Evolutionary conservation across 2,329 filamentous ascomycete species (phyloP).

Genomic region (Sarocladiaceae sp.): DNA sequence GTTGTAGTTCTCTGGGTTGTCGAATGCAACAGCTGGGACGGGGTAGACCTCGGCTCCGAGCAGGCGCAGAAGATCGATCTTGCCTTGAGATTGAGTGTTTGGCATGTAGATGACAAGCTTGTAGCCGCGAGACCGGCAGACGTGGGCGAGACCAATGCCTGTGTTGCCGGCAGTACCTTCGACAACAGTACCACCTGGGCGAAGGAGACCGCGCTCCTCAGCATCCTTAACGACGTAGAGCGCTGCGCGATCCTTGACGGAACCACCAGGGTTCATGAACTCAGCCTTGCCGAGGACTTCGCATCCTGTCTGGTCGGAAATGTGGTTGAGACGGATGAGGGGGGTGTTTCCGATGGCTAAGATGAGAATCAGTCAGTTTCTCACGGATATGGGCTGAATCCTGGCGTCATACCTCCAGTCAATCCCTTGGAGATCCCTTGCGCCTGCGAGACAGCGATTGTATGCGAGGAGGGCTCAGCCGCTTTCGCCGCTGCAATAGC

Average conservation of each 20-base stretch:
- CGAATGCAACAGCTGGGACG: slow-evolving; percentile 91
- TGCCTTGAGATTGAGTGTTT: slow-evolving; percentile 96
- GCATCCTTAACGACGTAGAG: slow-evolving; percentile 92
- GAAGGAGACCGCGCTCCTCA: slow-evolving; percentile 79
- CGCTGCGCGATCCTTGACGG: slow-evolving; percentile 93
- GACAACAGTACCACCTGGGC: slow-evolving; percentile 86
- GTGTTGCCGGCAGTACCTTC: slow-evolving; percentile 98
- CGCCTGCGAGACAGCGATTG: slow-evolving; percentile 70
- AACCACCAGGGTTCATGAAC: slow-evolving; percentile 97
- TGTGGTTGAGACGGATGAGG: slow-evolving; percentile 80
- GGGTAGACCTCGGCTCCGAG: slow-evolving; percentile 94
- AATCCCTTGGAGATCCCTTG: slow-evolving; percentile 77
- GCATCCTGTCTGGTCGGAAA: slow-evolving; percentile 90
- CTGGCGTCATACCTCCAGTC: slow-evolving; percentile 64
- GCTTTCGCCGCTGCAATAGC: slow-evolving; percentile 48
- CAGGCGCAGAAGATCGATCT: slow-evolving; percentile 87
- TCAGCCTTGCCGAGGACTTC: slow-evolving; percentile 95
- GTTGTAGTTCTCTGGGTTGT: slow-evolving; percentile 96
- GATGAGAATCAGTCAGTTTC: neutral
- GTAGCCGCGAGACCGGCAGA: slow-evolving; percentile 89
- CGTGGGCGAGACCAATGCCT: slow-evolving; percentile 94
- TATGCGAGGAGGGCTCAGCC: slow-evolving; percentile 49
- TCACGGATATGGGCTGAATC: neutral
- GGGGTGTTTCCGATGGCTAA: slow-evolving; percentile 96
- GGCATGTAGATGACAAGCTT: slow-evolving; percentile 99